Percentiles rank a stretch among this genome's conserved stretches.
These are phyloP conservation scores for Suhomyces pyralidae DNA, from an alignment of 805 yeast species.

Conservation along the genomic window DNA sequence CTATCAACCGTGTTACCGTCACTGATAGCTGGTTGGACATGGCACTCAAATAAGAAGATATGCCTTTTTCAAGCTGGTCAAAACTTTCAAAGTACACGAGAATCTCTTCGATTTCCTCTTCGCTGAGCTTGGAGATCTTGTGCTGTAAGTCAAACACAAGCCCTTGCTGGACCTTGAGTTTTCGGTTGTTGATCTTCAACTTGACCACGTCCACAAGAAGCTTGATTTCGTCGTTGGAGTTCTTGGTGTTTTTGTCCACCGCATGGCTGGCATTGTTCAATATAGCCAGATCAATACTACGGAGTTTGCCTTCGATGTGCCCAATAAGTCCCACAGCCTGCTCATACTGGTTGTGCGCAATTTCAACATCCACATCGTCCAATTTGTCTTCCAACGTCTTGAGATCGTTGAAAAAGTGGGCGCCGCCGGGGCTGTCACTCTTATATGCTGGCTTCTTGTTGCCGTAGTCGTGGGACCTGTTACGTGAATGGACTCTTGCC, in stretches of 20 bases:
- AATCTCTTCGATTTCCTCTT: slow-evolving; percentile 30
- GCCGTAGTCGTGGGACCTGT: slow-evolving; percentile 48
- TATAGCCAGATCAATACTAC: slow-evolving; percentile 26
- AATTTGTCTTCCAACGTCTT: slow-evolving; percentile 56
- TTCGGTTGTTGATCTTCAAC: slow-evolving; percentile 38
- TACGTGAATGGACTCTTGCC: slow-evolving; percentile 58
- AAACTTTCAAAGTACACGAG: slow-evolving; percentile 36
- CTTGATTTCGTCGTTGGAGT: slow-evolving; percentile 22
- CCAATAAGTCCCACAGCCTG: slow-evolving; percentile 42
- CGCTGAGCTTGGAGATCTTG: slow-evolving; percentile 28
- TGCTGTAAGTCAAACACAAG: slow-evolving; percentile 37
- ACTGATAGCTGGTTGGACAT: slow-evolving; percentile 28
- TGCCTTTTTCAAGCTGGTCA: slow-evolving; percentile 35
- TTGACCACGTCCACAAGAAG: slow-evolving; percentile 40
- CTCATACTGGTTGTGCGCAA: slow-evolving; percentile 57
- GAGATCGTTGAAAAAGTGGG: slow-evolving; percentile 43
- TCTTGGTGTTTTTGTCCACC: slow-evolving; percentile 9
- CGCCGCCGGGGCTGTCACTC: slow-evolving; percentile 14
- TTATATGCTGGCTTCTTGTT: slow-evolving; percentile 10
- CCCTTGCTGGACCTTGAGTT: slow-evolving; percentile 34
- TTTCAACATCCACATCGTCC: slow-evolving; percentile 66
- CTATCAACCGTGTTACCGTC: slow-evolving; percentile 33
- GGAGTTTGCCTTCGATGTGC: slow-evolving; percentile 34
- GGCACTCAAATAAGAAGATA: slow-evolving; percentile 32
- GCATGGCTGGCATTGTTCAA: slow-evolving; percentile 7